Conservation (phyloP, 345 rosid species). For the Rubroshorea leprosula region DNA sequence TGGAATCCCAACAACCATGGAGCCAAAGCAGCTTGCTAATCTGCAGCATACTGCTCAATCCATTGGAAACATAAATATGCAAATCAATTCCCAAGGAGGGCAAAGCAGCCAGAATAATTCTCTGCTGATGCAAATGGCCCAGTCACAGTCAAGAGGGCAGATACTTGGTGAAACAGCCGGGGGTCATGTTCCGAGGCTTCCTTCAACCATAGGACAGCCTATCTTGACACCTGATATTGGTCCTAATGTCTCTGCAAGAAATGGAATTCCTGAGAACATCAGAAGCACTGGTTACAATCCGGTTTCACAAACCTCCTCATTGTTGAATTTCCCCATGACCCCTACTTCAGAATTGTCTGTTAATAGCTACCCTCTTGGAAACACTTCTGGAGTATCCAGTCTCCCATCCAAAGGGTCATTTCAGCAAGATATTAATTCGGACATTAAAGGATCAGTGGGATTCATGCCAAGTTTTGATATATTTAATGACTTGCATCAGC, state of each 20-base stretch:
- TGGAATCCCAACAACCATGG: slow-evolving; percentile 68
- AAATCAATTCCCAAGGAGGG: slow-evolving; percentile 35
- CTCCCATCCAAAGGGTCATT: slow-evolving; percentile 41
- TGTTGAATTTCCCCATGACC: slow-evolving; percentile 44
- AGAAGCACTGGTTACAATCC: slow-evolving; percentile 44
- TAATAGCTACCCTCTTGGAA: slow-evolving; percentile 58
- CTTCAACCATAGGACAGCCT: slow-evolving; percentile 53
- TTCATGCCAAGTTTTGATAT: slow-evolving; percentile 49
- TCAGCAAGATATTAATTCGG: slow-evolving; percentile 52
- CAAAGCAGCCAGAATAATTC: slow-evolving; percentile 43
- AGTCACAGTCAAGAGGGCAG: slow-evolving; percentile 41
- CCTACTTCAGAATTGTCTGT: slow-evolving; percentile 39
- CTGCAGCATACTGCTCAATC: slow-evolving; percentile 43
- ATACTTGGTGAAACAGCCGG: slow-evolving; percentile 26
- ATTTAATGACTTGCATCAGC: slow-evolving; percentile 58
- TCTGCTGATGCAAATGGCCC: slow-evolving; percentile 48
- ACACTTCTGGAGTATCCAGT: slow-evolving; percentile 42
- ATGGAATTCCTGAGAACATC: slow-evolving; percentile 43
- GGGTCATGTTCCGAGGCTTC: slow-evolving; percentile 37
- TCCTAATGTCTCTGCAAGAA: slow-evolving; percentile 38
- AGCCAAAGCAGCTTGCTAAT: slow-evolving; percentile 50
- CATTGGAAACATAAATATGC: slow-evolving; percentile 35
- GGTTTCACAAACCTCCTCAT: slow-evolving; percentile 39
- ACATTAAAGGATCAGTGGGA: slow-evolving; percentile 44
- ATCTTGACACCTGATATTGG: slow-evolving; percentile 39